phyloP scores from a whole-genome alignment of 768 basidiomycete genomes.

The Termitomyces sp. region DNA sequence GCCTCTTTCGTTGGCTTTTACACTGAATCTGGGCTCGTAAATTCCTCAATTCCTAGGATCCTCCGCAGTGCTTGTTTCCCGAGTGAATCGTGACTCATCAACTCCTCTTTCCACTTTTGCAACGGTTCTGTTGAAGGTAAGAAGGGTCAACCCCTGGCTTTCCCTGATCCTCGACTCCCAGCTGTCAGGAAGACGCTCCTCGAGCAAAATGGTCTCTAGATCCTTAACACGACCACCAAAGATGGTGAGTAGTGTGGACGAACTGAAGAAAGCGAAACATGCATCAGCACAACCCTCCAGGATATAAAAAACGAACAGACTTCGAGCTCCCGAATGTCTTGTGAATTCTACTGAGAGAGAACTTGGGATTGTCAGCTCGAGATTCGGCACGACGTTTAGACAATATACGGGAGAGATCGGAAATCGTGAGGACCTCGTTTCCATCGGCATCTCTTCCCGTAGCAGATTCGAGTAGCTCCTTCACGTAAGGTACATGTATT shows the following conservation, averaged over 20 bases:
- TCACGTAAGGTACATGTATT: slow-evolving; percentile 43
- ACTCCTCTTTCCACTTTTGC: slow-evolving; percentile 35
- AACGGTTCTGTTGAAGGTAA: slow-evolving; percentile 46
- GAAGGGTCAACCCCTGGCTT: slow-evolving; percentile 55
- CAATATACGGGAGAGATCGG: slow-evolving; percentile 54
- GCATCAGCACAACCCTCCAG: not conserved
- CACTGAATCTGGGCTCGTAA: not conserved
- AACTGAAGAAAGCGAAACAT: slow-evolving; percentile 28
- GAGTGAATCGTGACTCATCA: slow-evolving; percentile 29
- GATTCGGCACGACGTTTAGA: slow-evolving; percentile 60
- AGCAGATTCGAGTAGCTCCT: slow-evolving; percentile 52
- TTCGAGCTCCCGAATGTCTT: slow-evolving; percentile 64
- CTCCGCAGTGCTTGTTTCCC: not conserved
- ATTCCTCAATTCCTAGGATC: not conserved
- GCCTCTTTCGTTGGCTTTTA: not conserved
- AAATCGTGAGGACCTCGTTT: slow-evolving; percentile 41
- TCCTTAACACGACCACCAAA: slow-evolving; percentile 62
- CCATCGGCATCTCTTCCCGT: slow-evolving; percentile 53
- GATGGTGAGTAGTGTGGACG: slow-evolving; percentile 57
- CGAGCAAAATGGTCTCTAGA: slow-evolving; percentile 48
- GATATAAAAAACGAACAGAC: slow-evolving; percentile 32
- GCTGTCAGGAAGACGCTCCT: slow-evolving; percentile 66
- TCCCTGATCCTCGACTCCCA: slow-evolving; percentile 63
- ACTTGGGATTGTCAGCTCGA: slow-evolving; percentile 49
- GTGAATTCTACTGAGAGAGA: slow-evolving; percentile 43